Evolutionary conservation across 2,329 filamentous ascomycete genomes (phyloP).

Genomic region (Cladosporium velox): DNA sequence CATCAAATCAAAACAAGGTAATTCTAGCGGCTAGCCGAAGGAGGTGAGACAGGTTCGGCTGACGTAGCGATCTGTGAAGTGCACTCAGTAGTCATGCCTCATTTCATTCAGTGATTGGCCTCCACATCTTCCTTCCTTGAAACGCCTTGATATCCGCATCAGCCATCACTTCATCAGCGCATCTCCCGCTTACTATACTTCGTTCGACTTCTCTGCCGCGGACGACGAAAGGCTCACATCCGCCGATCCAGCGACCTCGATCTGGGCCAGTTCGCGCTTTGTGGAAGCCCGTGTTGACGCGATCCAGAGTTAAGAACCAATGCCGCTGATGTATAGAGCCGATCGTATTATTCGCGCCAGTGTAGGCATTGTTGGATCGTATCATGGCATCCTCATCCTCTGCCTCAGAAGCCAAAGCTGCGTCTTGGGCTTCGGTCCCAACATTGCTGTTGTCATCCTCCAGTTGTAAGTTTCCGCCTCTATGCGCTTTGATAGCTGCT

Average conservation of each 20-base stretch:
- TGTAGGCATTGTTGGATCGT: slow-evolving; percentile 64
- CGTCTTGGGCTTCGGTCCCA: slow-evolving; percentile 22
- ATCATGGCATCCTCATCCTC: slow-evolving; percentile 49
- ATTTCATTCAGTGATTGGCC: slow-evolving; percentile 37
- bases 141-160: slow-evolving; percentile 64
- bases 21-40: slow-evolving; percentile 6
- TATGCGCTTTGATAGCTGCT: too few species aligned
- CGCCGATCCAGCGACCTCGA: slow-evolving; percentile 35
- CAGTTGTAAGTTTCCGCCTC: not conserved
- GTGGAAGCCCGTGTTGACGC: slow-evolving; percentile 59
- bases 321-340: slow-evolving; percentile 66
- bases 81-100: not conserved
- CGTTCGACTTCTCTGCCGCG: slow-evolving; percentile 61
- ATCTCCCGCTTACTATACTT: slow-evolving; percentile 67
- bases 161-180: slow-evolving; percentile 59
- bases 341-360: slow-evolving; percentile 65
- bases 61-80: not conserved
- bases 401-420: slow-evolving; percentile 32
- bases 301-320: slow-evolving; percentile 68
- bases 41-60: not conserved
- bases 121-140: slow-evolving; percentile 63
- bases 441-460: not conserved
- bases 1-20: slow-evolving; percentile 6
- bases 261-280: slow-evolving; percentile 37
- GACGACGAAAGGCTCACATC: slow-evolving; percentile 63